Percentiles rank a stretch among this genome's conserved stretches.
phyloP scores from a whole-genome alignment of 2,329 filamentous ascomycete species.

The Xylariaceae sp. region DNA sequence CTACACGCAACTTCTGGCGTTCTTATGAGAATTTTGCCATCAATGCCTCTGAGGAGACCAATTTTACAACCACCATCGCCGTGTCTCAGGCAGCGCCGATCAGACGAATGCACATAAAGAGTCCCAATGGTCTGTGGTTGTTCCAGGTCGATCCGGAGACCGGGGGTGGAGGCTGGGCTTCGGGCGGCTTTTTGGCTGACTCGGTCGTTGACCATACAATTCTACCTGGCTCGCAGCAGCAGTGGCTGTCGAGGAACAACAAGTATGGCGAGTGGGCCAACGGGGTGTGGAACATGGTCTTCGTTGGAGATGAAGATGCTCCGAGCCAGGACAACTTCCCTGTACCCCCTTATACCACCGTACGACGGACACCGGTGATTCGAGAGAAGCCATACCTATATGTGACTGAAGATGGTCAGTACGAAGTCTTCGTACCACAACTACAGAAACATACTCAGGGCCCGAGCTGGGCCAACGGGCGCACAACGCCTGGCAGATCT shows the following conservation, averaged over 20 bases:
- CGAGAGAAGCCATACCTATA: slow-evolving; percentile 33
- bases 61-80: slow-evolving; percentile 33
- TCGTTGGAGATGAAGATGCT: slow-evolving; percentile 30
- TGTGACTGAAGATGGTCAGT: slow-evolving; percentile 23
- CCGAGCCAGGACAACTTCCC: slow-evolving; percentile 29
- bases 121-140: slow-evolving; percentile 31
- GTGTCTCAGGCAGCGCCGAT: slow-evolving; percentile 33
- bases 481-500: slow-evolving; percentile 26
- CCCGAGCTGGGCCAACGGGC: slow-evolving; percentile 27
- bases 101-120: slow-evolving; percentile 30
- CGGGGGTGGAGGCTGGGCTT: slow-evolving; percentile 32
- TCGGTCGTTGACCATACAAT: slow-evolving; percentile 31
- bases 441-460: slow-evolving; percentile 28
- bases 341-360: slow-evolving; percentile 28
- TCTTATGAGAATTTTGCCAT: slow-evolving; percentile 33
- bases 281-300: slow-evolving; percentile 35
- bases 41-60: slow-evolving; percentile 30
- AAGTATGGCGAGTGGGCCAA: slow-evolving; percentile 33
- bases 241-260: slow-evolving; percentile 34
- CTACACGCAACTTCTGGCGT: slow-evolving; percentile 34
- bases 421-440: slow-evolving; percentile 30
- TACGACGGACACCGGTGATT: slow-evolving; percentile 29
- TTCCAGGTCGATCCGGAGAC: slow-evolving; percentile 33
- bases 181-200: slow-evolving; percentile 33
- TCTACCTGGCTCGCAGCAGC: slow-evolving; percentile 33